Base-by-base conservation (phyloP, 306 rosid species). In the Lathyrus sativus region DNA sequence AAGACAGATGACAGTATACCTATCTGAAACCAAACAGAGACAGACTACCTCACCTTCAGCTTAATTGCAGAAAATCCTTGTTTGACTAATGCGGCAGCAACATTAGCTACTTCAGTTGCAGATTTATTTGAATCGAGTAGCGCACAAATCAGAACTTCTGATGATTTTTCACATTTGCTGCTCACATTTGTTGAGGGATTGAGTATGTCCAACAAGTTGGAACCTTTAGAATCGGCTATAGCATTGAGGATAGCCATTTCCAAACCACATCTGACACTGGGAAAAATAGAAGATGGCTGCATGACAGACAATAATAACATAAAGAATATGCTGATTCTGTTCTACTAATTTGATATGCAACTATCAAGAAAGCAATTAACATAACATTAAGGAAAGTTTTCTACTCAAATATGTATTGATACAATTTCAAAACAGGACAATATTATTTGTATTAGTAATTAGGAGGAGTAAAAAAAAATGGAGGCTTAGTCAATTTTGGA, bases 191-290 rank as follows among this genome's bases (percentile, higher is more conserved):
- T 81, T 50, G 38, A 65, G 73, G 79, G 79, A 79, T 79, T 83
- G 22, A 90, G 79, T 82, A 78, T 71, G 71, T 83, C 79, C 58
- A 90, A 65, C 76, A 93, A 70, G 76, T 75, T 84, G 62, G 86
- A 83, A 75, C 85, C 81, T 65, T 84, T 83, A 53, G 84, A 82
- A 65, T 76, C 65, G 38, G 95, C 96, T 66, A 93, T 79, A 71
- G 91, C 96, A 86, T 88, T 86, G 62, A 93, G 93, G 80, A 93
- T 80, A 61, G 96, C 97, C 98, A 93, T 86, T 86, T 93, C 98
- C 86, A 93, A 79, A 78, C 98, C 98, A 85, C 98, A 93, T 86
- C 97, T 86, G 68, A 93, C 95, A 76, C 97, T 93, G 45, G 98
- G 96, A 81, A 86, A 84, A 83, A 92, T 80, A 56, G 91, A 90